Base-by-base conservation (phyloP, 306 rosid species). In the Hippophae tibetana region DNA sequence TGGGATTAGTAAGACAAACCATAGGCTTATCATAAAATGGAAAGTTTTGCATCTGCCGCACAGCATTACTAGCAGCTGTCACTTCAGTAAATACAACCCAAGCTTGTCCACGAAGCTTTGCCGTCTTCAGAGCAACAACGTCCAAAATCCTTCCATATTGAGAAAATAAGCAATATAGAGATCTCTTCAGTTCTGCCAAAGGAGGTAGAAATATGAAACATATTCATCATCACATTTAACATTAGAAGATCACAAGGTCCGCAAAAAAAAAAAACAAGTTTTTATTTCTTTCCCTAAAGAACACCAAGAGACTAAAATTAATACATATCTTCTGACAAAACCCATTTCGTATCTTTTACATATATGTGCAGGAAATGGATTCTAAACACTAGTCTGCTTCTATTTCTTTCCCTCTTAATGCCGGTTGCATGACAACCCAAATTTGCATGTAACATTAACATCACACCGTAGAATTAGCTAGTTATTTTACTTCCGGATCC, bases 61-160 rank as follows among this genome's bases (percentile, higher is more conserved):
- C 99, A 53, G 99, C 99, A 80, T 86, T 84, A 70, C 99, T 93
- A 12, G 99, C 99, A 67, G 99, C 87, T 13, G 99, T 76, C 61
- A 93, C 93, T 86, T 93, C 99, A 64, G 82, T 86, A 63, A 88
- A 93, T 53, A 87, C 90, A 75, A 93, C 87, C 99, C 97, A 93
- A 8, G 99, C 99, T 73, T 93, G 99, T 3, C 99, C 99, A 52
- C 94, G 84, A 68, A 93, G 97, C 78, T 74, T 84, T 52, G 87
- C 71, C 5, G 99, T 93, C 88, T 88, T 93, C 64, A 93, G 70
- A 66, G 96, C 96, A 72, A 93, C 88, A 61, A 93, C 95, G 12
- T 93, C 97, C 76, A 93, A 75, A 62, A 93, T 88, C 56, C 84
- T 88, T 67, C 99, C 99, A 80, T 86, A 93, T 69, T 88, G 99